Evolutionary conservation across 495 filamentous ascomycete species (phyloP).

Genomic region (Penicillium paradoxum): DNA sequence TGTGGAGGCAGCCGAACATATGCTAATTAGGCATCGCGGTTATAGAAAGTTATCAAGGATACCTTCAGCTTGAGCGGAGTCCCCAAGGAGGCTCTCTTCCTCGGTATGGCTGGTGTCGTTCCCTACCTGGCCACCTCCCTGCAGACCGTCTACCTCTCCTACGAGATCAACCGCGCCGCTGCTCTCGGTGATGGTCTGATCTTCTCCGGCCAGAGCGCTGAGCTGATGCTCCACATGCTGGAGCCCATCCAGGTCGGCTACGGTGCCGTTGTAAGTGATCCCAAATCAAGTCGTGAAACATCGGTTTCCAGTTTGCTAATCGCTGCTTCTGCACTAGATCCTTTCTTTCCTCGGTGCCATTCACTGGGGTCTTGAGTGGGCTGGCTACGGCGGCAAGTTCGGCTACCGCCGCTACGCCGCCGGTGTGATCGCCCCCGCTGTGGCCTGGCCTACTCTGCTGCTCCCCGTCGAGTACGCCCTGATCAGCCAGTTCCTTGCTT

Average conservation of each 20-base stretch:
- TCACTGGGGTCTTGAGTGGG: conserved; percentile 89
- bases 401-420: conserved; percentile 75
- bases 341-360: conserved; percentile 95
- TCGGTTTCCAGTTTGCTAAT: conserved; percentile 5
- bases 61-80: conserved; percentile 76
- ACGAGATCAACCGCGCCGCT: conserved; percentile 65
- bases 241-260: conserved; percentile 93
- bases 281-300: neutral
- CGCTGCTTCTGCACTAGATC: conserved; percentile 47
- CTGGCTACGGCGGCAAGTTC: conserved; percentile 64
- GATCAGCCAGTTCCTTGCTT: conserved; percentile 83
- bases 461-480: conserved; percentile 84
- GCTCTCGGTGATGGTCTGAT: conserved; percentile 57
- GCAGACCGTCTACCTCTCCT: conserved; percentile 81
- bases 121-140: conserved; percentile 88
- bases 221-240: conserved; percentile 67
- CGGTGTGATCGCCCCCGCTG: conserved; percentile 73
- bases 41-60: conserved; percentile 75
- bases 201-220: conserved; percentile 65
- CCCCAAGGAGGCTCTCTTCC: conserved; percentile 70
- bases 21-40: conserved; percentile 7
- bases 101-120: conserved; percentile 84
- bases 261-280: conserved; percentile 72
- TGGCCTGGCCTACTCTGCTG: conserved; percentile 92
- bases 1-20: neutral